phyloP scores from a whole-genome alignment of 1,139 yeast genomes.

The Nakaseomyces sp. region DNA sequence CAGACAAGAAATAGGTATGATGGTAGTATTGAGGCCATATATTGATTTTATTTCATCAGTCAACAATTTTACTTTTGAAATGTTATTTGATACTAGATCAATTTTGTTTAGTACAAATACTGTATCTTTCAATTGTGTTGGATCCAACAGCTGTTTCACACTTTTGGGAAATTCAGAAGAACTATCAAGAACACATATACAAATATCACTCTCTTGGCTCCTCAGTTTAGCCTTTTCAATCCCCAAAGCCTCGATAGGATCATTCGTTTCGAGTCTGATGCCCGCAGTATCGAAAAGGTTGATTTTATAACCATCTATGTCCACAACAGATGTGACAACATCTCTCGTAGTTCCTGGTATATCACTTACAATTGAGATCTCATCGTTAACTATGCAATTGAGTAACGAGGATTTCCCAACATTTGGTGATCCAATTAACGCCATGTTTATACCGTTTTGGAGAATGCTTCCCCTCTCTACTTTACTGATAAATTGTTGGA shows the following conservation, averaged over 20 bases:
- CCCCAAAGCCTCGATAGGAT: slow-evolving; percentile 71
- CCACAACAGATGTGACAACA: slow-evolving; percentile 69
- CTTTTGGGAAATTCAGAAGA: slow-evolving; percentile 14
- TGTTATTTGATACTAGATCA: slow-evolving; percentile 41
- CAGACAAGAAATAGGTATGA: slow-evolving; percentile 52
- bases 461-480: slow-evolving; percentile 57
- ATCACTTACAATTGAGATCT: slow-evolving; percentile 85
- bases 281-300: slow-evolving; percentile 93
- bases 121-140: slow-evolving; percentile 31
- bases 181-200: slow-evolving; percentile 41
- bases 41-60: slow-evolving; percentile 24
- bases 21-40: slow-evolving; percentile 10
- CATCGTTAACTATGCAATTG: slow-evolving; percentile 63
- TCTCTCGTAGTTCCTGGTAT: slow-evolving; percentile 96
- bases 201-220: slow-evolving; percentile 53
- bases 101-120: slow-evolving; percentile 51
- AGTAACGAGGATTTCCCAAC: slow-evolving; percentile 90
- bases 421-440: slow-evolving; percentile 85
- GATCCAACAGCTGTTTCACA: slow-evolving; percentile 17
- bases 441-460: slow-evolving; percentile 62
- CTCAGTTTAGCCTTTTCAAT: slow-evolving; percentile 63
- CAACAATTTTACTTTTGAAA: slow-evolving; percentile 14
- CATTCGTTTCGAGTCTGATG: slow-evolving; percentile 48
- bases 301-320: slow-evolving; percentile 76
- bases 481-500: slow-evolving; percentile 41